Percentiles rank a stretch among this genome's conserved stretches.
These are phyloP conservation scores for Akanthomyces dipterigenus DNA, from an alignment of 2,329 filamentous ascomycete species.

Conservation along the genomic window DNA sequence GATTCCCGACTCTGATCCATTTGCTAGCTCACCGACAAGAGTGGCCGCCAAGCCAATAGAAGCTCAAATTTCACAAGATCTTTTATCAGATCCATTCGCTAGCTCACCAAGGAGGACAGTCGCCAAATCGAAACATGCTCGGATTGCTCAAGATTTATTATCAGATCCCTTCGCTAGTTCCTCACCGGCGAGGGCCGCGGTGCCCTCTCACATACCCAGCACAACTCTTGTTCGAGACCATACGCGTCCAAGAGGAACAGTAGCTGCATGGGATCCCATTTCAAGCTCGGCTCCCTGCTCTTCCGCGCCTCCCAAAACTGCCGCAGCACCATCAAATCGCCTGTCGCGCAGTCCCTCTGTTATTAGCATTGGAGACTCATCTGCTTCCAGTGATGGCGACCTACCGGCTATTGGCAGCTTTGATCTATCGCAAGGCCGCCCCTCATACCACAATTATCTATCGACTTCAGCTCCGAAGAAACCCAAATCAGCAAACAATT, in stretches of 20 bases:
- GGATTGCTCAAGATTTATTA: background rate
- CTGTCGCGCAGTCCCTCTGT: slow-evolving; percentile 21
- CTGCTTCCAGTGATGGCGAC: slow-evolving; percentile 38
- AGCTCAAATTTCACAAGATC: background rate
- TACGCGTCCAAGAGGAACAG: background rate
- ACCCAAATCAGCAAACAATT: slow-evolving; percentile 22
- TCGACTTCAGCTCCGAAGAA: slow-evolving; percentile 14
- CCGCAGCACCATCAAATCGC: slow-evolving; percentile 23
- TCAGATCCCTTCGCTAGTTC: slow-evolving; percentile 15
- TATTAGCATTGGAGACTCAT: slow-evolving; percentile 32
- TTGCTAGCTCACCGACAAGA: slow-evolving; percentile 27
- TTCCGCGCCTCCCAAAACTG: slow-evolving; percentile 14
- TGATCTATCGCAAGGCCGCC: slow-evolving; percentile 22
- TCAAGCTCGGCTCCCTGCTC: slow-evolving; percentile 43
- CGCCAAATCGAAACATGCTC: background rate
- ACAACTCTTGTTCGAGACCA: background rate
- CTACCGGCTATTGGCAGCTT: slow-evolving; percentile 42
- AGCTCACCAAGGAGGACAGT: slow-evolving; percentile 11
- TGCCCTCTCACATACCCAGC: background rate
- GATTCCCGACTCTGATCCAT: slow-evolving; percentile 24
- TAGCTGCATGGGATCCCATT: slow-evolving; percentile 41
- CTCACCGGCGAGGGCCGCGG: background rate
- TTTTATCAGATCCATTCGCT: background rate
- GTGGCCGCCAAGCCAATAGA: background rate
- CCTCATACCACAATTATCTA: background rate